These are phyloP conservation scores for Erodium trifolium DNA, from an alignment of 441 rosid species.

Conservation along the genomic window DNA sequence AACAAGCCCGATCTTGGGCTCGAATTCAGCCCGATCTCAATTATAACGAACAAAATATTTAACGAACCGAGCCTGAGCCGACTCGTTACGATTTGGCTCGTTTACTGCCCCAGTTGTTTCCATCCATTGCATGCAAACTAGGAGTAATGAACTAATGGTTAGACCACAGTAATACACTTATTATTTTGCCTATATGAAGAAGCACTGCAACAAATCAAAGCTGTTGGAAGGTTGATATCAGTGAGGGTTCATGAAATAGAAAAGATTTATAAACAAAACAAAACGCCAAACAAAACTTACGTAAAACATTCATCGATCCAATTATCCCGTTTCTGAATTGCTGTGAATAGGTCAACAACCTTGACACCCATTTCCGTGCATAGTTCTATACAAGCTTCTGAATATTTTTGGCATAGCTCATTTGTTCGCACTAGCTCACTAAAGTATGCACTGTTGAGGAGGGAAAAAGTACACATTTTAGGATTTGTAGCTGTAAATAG, in stretches of 20 bases:
- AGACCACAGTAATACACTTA: too few relatives aligned
- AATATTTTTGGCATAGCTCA: slow-evolving; percentile 57
- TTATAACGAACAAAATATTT: too few relatives aligned
- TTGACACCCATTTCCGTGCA: slow-evolving; percentile 61
- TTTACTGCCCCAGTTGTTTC: too few relatives aligned
- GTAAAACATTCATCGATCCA: slow-evolving; percentile 61
- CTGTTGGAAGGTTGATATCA: neutral
- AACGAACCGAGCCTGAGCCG: too few relatives aligned
- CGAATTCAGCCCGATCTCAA: too few relatives aligned
- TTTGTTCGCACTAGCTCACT: slow-evolving; percentile 71
- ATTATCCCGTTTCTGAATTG: slow-evolving; percentile 52
- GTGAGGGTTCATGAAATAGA: neutral
- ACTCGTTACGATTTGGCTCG: too few relatives aligned
- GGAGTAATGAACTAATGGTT: too few relatives aligned
- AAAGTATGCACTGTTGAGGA: slow-evolving; percentile 36
- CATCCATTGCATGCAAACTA: neutral
- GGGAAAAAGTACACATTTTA: neutral
- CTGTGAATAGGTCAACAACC: slow-evolving; percentile 66
- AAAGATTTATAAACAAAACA: neutral
- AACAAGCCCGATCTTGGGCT: too few relatives aligned
- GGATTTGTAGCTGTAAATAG: slow-evolving; percentile 5
- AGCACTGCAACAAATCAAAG: neutral
- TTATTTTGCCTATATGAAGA: too few relatives aligned
- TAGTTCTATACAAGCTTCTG: slow-evolving; percentile 69
- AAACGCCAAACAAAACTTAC: slow-evolving; percentile 30